These are phyloP conservation scores for Thelonectria discophora DNA, from an alignment of 2,329 filamentous ascomycete species.

Conservation along the genomic window DNA sequence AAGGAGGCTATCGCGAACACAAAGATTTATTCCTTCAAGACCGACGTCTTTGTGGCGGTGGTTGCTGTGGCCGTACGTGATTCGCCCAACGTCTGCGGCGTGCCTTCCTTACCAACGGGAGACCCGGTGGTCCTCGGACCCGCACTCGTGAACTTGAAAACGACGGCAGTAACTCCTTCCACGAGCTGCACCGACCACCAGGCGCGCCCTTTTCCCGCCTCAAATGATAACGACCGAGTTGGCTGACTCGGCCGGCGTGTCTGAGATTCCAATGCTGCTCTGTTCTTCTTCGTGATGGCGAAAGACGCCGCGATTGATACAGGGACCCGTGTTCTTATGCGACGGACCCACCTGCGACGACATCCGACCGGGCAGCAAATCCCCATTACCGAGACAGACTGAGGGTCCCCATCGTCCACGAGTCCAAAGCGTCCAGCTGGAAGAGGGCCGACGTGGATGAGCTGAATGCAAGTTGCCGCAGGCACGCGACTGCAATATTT, in stretches of 20 bases:
- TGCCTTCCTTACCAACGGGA: constrained; percentile 31
- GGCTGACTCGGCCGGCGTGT: neutral
- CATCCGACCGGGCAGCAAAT: constrained; percentile 45
- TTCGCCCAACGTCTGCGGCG: constrained; percentile 14
- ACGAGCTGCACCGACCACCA: neutral
- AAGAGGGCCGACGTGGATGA: neutral
- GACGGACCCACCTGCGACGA: constrained; percentile 47
- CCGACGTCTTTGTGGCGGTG: neutral
- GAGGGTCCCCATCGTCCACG: constrained; percentile 25
- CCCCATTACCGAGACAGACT: constrained; percentile 38
- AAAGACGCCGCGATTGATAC: constrained; percentile 35
- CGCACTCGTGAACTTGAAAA: constrained; percentile 28
- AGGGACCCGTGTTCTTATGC: constrained; percentile 38
- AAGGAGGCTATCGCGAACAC: neutral
- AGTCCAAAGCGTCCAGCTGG: constrained; percentile 10
- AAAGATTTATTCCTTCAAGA: neutral
- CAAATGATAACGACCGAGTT: neutral
- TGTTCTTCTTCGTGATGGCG: constrained; percentile 30
- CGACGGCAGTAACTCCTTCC: constrained; percentile 9
- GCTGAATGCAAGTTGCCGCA: constrained; percentile 6
- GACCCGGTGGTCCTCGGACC: constrained; percentile 42
- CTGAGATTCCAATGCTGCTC: constrained; percentile 8
- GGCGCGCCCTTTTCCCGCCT: neutral
- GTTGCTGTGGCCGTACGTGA: neutral
- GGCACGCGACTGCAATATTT: neutral